These are phyloP conservation scores for Amaranthus tricolor DNA, from an alignment of 179 eudicot genomes.

Conservation along the genomic window DNA sequence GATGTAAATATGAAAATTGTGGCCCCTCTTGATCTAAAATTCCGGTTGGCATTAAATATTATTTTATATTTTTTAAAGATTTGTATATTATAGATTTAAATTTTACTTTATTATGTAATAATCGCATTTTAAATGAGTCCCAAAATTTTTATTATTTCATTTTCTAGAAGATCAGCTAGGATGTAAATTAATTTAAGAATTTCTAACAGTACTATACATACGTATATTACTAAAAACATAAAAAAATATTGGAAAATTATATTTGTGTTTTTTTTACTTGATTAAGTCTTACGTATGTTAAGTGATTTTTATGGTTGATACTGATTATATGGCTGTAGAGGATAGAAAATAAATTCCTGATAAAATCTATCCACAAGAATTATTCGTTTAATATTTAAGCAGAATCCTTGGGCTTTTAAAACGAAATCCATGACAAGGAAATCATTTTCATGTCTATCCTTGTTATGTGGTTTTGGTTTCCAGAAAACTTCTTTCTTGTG, in stretches of 20 bases:
- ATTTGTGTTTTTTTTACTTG: neutral
- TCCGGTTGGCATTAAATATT: too few species aligned
- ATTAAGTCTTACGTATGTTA: neutral
- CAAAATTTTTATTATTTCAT: too few species aligned
- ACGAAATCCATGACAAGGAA: constrained; percentile 13
- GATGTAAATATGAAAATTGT: too few species aligned
- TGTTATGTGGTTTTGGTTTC: constrained; percentile 21
- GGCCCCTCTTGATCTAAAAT: too few species aligned
- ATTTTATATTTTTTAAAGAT: too few species aligned
- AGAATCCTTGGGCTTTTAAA: constrained; percentile 18
- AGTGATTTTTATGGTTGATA: neutral
- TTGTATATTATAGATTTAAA: too few species aligned
- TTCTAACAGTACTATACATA: neutral
- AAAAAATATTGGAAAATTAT: neutral
- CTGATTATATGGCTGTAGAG: neutral
- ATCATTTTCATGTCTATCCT: constrained; percentile 15
- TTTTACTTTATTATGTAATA: too few species aligned
- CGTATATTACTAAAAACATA: neutral
- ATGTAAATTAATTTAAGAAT: neutral
- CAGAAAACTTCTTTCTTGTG: constrained; percentile 15
- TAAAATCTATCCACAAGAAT: neutral
- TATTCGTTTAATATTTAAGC: constrained; percentile 4
- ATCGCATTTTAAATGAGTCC: too few species aligned
- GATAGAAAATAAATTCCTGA: neutral
- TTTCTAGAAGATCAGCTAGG: too few species aligned